phyloP scores from a whole-genome alignment of 441 rosid species.

The Adansonia madagascariensis region DNA sequence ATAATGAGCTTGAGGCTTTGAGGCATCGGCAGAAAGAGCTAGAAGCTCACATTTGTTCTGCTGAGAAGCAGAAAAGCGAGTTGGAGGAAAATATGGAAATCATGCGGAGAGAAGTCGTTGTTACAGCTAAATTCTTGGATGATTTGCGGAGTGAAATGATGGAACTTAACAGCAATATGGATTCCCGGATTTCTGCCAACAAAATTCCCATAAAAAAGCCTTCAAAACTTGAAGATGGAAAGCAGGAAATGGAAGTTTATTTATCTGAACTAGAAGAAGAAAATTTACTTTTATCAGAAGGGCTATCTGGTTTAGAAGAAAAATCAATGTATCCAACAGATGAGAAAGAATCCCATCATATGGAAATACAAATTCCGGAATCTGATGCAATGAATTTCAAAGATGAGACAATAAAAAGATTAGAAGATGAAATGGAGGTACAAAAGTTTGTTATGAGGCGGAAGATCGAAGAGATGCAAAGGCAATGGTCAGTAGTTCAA shows the following conservation, averaged over 20 bases:
- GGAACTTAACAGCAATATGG: conserved; percentile 33
- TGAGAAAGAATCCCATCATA: conserved; percentile 44
- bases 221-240: conserved; percentile 42
- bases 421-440: conserved; percentile 47
- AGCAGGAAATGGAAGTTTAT: conserved; percentile 49
- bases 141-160: conserved; percentile 41
- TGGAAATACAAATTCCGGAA: conserved; percentile 51
- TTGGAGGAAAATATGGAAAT: conserved; percentile 49
- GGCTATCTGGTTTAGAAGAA: conserved; percentile 57
- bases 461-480: conserved; percentile 48
- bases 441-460: conserved; percentile 42
- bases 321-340: conserved; percentile 53
- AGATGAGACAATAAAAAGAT: conserved; percentile 44
- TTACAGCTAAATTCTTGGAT: conserved; percentile 41
- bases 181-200: conserved; percentile 44
- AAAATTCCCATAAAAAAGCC: conserved; percentile 39
- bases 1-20: conserved; percentile 45
- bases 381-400: conserved; percentile 38
- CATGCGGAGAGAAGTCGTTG: conserved; percentile 41
- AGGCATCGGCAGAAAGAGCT: conserved; percentile 34
- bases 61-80: conserved; percentile 45
- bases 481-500: conserved; percentile 49
- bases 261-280: conserved; percentile 52
- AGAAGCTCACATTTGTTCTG: conserved; percentile 42
- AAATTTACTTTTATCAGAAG: conserved; percentile 48